Conservation (phyloP, 495 filamentous ascomycete genomes). For the Talaromyces ruber region DNA sequence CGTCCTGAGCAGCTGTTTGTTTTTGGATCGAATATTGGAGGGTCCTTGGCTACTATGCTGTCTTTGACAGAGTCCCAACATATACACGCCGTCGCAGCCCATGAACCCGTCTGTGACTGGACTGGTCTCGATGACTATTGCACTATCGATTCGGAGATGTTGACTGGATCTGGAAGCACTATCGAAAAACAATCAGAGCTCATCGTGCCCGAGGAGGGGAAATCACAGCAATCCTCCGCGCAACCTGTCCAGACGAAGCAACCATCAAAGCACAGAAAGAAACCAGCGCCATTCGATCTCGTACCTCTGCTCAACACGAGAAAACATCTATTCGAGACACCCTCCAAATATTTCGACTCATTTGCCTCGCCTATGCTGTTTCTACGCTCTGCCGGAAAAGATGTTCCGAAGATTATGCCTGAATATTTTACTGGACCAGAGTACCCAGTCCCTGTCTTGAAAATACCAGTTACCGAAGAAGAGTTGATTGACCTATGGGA, state of each 20-base stretch:
- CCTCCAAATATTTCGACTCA: slow-evolving; percentile 45
- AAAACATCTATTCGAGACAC: slow-evolving; percentile 32
- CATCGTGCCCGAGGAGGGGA: neutral
- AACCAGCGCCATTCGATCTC: slow-evolving; percentile 21
- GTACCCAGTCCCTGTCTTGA: slow-evolving; percentile 26
- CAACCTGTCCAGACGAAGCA: slow-evolving; percentile 4
- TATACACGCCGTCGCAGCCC: slow-evolving; percentile 25
- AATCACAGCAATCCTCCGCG: neutral
- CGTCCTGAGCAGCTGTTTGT: slow-evolving; percentile 30
- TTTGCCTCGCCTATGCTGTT: slow-evolving; percentile 54
- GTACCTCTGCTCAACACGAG: slow-evolving; percentile 30
- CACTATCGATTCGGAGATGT: slow-evolving; percentile 2
- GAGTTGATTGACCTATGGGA: slow-evolving; percentile 7
- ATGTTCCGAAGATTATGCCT: slow-evolving; percentile 26
- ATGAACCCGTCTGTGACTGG: slow-evolving; percentile 35
- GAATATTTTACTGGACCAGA: slow-evolving; percentile 25
- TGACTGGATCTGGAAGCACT: neutral
- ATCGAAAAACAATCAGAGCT: neutral
- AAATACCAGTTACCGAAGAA: slow-evolving; percentile 3
- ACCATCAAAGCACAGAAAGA: slow-evolving; percentile 1
- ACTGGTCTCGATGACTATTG: slow-evolving; percentile 30
- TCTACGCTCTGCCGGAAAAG: slow-evolving; percentile 40
- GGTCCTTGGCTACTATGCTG: slow-evolving; percentile 48
- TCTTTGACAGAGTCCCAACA: slow-evolving; percentile 47
- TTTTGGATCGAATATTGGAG: slow-evolving; percentile 46